A percentile compares a stretch with the other conserved stretches of the same genome.
phyloP scores from a whole-genome alignment of 805 yeast genomes.

The Yueomyces sinensis region DNA sequence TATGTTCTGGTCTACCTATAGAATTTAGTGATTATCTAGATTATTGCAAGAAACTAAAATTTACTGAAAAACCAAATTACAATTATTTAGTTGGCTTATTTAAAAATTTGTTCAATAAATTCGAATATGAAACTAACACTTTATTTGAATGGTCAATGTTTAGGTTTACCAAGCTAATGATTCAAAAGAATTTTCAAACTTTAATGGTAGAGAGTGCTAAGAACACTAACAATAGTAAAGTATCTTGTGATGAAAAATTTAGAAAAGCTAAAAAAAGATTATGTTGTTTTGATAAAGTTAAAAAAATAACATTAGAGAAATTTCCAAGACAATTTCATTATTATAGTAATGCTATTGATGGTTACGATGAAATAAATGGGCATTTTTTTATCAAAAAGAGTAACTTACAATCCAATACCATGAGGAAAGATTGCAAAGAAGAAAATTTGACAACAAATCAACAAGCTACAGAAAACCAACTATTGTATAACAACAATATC shows the following conservation, averaged over 20 bases:
- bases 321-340: background rate
- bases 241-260: constrained; percentile 1
- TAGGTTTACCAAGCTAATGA: constrained; percentile 23
- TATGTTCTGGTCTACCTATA: constrained; percentile 83
- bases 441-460: too few relatives aligned
- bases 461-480: too few relatives aligned
- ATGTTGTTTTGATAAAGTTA: background rate
- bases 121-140: constrained; percentile 85
- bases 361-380: too few relatives aligned
- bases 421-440: too few relatives aligned
- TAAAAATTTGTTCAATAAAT: constrained; percentile 77
- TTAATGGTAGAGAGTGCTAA: background rate
- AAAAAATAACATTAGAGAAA: background rate
- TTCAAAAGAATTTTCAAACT: constrained; percentile 11
- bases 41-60: constrained; percentile 79
- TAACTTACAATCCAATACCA: too few relatives aligned
- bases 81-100: constrained; percentile 75
- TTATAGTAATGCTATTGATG: background rate
- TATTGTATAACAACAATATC: too few relatives aligned
- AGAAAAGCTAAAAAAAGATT: constrained; percentile 5
- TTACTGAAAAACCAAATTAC: constrained; percentile 95
- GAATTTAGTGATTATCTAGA: constrained; percentile 82
- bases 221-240: constrained; percentile 1
- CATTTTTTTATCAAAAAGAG: too few relatives aligned
- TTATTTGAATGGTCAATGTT: constrained; percentile 90